Base-by-base conservation (phyloP, 2,329 filamentous ascomycete species). In the Trichophyton rubrum region DNA sequence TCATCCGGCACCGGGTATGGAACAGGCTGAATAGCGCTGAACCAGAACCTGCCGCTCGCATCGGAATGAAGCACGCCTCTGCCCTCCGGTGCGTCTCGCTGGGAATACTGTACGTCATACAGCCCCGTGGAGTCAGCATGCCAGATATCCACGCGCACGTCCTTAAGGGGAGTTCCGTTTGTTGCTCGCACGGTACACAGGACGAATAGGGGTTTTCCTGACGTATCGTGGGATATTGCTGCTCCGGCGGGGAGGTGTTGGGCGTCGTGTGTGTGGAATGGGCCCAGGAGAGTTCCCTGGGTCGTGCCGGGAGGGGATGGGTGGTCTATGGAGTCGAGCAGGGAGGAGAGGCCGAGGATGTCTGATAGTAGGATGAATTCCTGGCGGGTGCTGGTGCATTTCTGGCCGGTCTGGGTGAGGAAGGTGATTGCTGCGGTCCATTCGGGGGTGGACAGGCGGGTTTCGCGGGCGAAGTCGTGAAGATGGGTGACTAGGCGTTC, bases 331-430 rank as follows among this genome's bases (percentile, higher is more conserved):
- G 80, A 83, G 75, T 93, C 88, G 66, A 93, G 85, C 3, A 93
- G 82, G 62, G 91, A 81, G 22, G 87, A 90, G 40, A 93, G 82
- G 43, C 88, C 89, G 22, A 92, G 80, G 47, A 89, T 80, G 73
- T 93, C 89, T 65, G 85, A 89, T 64, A 92, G 84, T 43, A 92
- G 83, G 72, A 92, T 91, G 77, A 88, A 90, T 79, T 90, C 87
- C 80, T 85, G 65, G 65, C 88, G 81, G 56, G 89, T 85, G 68
- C 89, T 85, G 61, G 78, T 85, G 70, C 84, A 87, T 62, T 85
- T 91, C 72, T 92, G 80, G 3, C 88, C 89, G 7, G 86, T 85
- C 45, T 78, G 77, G 0, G 86, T 88, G 30, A 92, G 75, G 74
- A 91, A 92, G 49, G 81, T 74, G 60, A 92, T 78, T 1, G 83